Evolutionary conservation across 1,284 basidiomycete species (phyloP), one percentile per base, ranked within the genome.

Genomic region (Sanghuangporus weigelae): DNA sequence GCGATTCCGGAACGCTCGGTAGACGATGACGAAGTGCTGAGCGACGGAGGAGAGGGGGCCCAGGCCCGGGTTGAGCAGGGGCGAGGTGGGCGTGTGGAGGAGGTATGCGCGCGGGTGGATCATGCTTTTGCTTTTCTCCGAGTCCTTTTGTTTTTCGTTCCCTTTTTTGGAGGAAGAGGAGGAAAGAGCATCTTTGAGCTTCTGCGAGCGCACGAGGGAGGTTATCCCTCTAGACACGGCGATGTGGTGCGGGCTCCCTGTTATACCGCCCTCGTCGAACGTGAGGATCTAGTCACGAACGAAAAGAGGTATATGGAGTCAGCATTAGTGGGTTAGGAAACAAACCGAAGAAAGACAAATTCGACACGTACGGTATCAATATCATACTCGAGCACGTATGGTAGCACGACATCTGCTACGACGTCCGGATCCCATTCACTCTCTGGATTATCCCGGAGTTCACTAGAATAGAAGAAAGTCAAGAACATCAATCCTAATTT

Each of bases 351-450:
- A 14, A 44, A 3, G 42, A 14, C 3, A 44, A 16, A n/a, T 11
- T 44, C 5, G 12, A 44, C 19, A 51, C 62, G 8, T 57, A 66
- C 65, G 12, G 65, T 66, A 26, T 66, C 62, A 38, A 66, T 63
- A n/a, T 55, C 26, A 42, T 63, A 31, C 40, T 66, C 59, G 21
- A 63, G 39, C 7, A 66, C 31, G 39, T 60, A 66, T 12, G 61
- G 57, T 53, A 46, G 14, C n/a, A 66, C 44, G 4, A 35, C 44
- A 31, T 60, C 46, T 16, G 62, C 57, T 23, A 66, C 48, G 19
- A 35, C 36, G 16, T 39, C 44, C 7, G 65, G 42, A 42, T 48
- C 54, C 65, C 65, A 66, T 12, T 7, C 35, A 23, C 26, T 50
- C 19, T 51, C 31, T 16, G 46, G 19, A 35, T 31, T 55, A 19